Evolutionary conservation across 371 early-diverging fungal genomes (phyloP).

Genomic region (Sanchytrium tribonematis): DNA sequence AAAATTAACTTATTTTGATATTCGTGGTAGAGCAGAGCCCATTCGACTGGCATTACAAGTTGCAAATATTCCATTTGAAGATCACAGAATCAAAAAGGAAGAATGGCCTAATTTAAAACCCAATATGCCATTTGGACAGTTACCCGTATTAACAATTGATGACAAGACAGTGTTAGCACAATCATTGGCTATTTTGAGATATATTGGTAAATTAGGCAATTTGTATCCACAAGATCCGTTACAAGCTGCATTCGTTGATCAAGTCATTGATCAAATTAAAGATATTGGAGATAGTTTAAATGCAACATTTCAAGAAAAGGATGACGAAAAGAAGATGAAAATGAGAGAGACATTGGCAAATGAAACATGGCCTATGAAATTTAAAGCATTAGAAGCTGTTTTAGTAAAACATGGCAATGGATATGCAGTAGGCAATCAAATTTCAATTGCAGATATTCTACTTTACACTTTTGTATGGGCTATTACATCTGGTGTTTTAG

Average conservation of each 20-base stretch:
- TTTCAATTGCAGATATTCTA: background rate
- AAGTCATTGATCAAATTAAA: background rate
- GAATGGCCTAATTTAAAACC: background rate
- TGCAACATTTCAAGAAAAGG: background rate
- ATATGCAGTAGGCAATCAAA: background rate
- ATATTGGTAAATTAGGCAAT: background rate
- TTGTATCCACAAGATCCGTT: background rate
- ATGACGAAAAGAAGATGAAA: background rate
- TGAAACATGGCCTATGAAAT: background rate
- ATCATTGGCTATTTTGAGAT: background rate
- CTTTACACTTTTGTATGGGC: background rate
- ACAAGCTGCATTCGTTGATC: background rate
- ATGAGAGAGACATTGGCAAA: background rate
- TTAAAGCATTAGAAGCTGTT: background rate
- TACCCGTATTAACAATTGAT: background rate
- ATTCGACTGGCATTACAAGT: constrained; percentile 5
- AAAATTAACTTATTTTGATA: constrained; percentile 10
- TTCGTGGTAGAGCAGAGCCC: constrained; percentile 13
- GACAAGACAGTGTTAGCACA: background rate
- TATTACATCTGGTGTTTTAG: background rate
- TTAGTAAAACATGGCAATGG: background rate
- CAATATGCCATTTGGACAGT: background rate
- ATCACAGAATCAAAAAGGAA: background rate
- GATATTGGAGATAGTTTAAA: background rate
- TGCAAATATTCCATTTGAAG: background rate